Percentiles rank a stretch among this genome's conserved stretches.
These are phyloP conservation scores for Thermothelomyces thermophilus DNA, from an alignment of 2,329 filamentous ascomycete genomes.

Conservation along the genomic window DNA sequence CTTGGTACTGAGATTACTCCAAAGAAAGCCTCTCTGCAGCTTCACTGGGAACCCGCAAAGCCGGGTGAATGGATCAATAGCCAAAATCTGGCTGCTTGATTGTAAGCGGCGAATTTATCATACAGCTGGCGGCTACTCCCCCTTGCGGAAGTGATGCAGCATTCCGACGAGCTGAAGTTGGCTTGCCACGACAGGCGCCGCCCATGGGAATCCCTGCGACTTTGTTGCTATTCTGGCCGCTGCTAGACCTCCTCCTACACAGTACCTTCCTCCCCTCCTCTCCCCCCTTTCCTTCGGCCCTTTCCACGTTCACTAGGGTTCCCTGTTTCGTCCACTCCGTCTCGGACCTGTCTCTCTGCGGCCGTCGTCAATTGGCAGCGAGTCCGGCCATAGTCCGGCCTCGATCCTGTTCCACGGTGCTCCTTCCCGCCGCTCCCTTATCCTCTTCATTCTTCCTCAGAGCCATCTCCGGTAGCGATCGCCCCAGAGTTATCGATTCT, in stretches of 20 bases:
- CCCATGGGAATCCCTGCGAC: neutral
- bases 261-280: no score
- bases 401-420: neutral
- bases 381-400: neutral
- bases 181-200: slow-evolving; percentile 4
- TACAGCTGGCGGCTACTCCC: no score
- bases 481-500: slow-evolving; percentile 7
- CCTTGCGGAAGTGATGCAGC: slow-evolving; percentile 10
- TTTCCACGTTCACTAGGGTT: neutral
- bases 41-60: neutral
- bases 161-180: slow-evolving; percentile 6
- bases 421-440: neutral
- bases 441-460: neutral
- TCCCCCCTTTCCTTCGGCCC: no score
- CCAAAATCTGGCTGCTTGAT: neutral
- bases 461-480: slow-evolving; percentile 7
- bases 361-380: neutral
- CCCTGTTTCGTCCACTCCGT: neutral
- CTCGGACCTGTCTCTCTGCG: neutral
- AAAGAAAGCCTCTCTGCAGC: neutral
- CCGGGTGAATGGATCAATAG: neutral
- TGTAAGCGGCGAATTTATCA: neutral
- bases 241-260: no score
- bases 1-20: neutral
- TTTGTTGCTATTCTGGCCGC: neutral